phyloP scores from a whole-genome alignment of 1,284 basidiomycete species.

The Ganoderma sinense region DNA sequence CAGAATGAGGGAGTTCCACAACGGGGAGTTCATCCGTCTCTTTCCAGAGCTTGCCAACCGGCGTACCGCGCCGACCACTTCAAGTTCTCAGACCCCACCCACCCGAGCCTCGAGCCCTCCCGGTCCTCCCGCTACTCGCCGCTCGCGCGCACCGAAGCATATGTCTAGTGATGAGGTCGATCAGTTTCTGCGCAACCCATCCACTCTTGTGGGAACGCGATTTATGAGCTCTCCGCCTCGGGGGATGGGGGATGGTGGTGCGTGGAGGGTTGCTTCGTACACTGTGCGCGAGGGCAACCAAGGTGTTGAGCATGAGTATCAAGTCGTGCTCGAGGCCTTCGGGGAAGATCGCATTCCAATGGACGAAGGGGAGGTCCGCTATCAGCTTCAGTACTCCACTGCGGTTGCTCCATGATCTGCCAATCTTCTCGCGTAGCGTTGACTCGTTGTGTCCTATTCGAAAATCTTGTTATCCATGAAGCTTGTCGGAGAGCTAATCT shows the following conservation, averaged over 20 bases:
- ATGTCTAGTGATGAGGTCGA: not conserved
- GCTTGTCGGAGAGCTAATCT: too few relatives aligned
- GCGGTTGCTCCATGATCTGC: too few relatives aligned
- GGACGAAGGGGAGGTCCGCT: too few relatives aligned
- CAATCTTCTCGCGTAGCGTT: too few relatives aligned
- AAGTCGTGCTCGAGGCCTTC: not conserved
- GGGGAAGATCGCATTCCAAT: too few relatives aligned
- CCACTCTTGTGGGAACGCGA: not conserved
- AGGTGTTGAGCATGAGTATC: not conserved
- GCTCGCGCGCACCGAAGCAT: not conserved
- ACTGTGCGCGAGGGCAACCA: not conserved
- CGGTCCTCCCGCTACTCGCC: not conserved
- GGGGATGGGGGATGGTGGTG: not conserved
- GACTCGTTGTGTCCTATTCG: too few relatives aligned
- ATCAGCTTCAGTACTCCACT: too few relatives aligned
- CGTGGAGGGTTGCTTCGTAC: not conserved
- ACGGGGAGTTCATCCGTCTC: not conserved
- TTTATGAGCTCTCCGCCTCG: not conserved
- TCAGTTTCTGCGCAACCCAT: not conserved
- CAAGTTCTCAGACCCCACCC: not conserved
- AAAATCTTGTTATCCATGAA: too few relatives aligned
- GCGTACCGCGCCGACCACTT: not conserved
- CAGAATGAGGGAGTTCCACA: not conserved
- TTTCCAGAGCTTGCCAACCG: not conserved
- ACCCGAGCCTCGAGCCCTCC: not conserved